Conservation (phyloP, 2,329 filamentous ascomycete genomes). For the Plectosphaerella sp. region DNA sequence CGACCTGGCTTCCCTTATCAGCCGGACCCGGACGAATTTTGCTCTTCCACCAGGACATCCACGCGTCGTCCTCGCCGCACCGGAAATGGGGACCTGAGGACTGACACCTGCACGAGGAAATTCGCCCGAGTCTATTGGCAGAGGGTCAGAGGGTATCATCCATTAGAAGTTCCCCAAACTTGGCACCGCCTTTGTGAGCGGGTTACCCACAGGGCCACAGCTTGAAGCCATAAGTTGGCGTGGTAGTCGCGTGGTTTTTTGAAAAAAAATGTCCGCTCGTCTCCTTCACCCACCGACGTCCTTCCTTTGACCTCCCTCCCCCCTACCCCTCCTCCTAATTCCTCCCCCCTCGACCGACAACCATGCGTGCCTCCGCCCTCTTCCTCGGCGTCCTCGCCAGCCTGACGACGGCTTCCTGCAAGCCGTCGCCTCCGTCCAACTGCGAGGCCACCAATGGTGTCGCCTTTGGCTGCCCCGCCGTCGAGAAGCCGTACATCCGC, state of each 20-base stretch:
- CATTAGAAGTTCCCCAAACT: background rate
- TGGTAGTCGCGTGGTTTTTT: background rate
- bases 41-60: too few relatives aligned
- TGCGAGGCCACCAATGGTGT: slow-evolving; percentile 8
- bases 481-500: slow-evolving; percentile 10
- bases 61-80: background rate
- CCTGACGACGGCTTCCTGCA: background rate
- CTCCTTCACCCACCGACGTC: background rate
- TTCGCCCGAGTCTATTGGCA: background rate
- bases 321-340: too few relatives aligned
- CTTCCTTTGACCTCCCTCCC: background rate
- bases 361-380: slow-evolving; percentile 1
- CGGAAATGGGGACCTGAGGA: too few relatives aligned
- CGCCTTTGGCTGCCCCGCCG: slow-evolving; percentile 4
- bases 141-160: background rate
- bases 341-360: background rate
- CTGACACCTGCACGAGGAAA: background rate
- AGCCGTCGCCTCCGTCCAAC: background rate
- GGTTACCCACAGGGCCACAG: background rate
- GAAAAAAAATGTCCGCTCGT: too few relatives aligned
- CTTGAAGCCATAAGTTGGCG: background rate
- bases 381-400: slow-evolving; percentile 1
- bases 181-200: background rate
- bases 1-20: background rate
- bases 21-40: background rate